phyloP scores from a whole-genome alignment of 352 stramenopile genomes.

The Globisporangium nagaii region DNA sequence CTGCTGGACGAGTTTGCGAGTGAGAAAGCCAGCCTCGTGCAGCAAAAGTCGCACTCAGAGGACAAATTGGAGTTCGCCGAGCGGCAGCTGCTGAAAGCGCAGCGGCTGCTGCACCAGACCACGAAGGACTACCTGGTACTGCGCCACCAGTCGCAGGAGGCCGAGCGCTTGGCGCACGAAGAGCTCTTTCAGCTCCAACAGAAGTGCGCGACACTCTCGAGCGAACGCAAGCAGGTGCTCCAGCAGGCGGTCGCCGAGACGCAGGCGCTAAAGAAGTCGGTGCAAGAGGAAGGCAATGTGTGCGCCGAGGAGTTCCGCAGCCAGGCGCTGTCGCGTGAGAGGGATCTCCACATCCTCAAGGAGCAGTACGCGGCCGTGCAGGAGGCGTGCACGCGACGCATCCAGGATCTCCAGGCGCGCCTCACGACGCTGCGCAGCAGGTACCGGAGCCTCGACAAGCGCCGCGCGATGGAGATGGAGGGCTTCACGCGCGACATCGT shows the following conservation, averaged over 20 bases:
- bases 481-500: constrained; percentile 69
- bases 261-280: constrained; percentile 33
- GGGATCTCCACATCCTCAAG: constrained; percentile 65
- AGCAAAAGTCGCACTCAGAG: constrained; percentile 29
- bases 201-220: constrained; percentile 27
- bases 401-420: constrained; percentile 63
- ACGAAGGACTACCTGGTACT: constrained; percentile 77
- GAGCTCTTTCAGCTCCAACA: constrained; percentile 38
- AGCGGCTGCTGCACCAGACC: constrained; percentile 56
- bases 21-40: constrained; percentile 46
- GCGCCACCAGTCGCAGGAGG: constrained; percentile 59
- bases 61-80: constrained; percentile 31
- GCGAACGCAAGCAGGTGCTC: constrained; percentile 35
- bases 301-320: constrained; percentile 48
- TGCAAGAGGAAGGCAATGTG: constrained; percentile 50
- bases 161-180: constrained; percentile 52
- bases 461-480: constrained; percentile 80
- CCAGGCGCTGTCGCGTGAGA: constrained; percentile 50
- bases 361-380: constrained; percentile 77
- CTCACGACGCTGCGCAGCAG: constrained; percentile 53
- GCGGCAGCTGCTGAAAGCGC: constrained; percentile 44
- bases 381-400: constrained; percentile 57
- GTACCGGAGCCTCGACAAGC: constrained; percentile 59
- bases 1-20: constrained; percentile 49
- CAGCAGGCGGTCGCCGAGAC: constrained; percentile 43